phyloP scores from a whole-genome alignment of 2,329 filamentous ascomycete species.

The Thyridium curvatum region DNA sequence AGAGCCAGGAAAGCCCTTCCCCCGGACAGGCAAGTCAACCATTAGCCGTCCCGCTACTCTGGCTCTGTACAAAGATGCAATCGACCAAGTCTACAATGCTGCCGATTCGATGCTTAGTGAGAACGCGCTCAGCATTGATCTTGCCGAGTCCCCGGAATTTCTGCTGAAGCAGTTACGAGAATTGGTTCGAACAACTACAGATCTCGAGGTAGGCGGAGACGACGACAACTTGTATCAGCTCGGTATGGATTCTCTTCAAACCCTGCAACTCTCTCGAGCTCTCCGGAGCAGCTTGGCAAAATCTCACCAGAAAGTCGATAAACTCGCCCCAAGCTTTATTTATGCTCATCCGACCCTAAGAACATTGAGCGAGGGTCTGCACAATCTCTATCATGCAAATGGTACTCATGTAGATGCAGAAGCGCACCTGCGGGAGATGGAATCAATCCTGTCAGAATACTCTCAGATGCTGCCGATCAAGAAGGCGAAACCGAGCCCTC shows the following conservation, averaged over 20 bases:
- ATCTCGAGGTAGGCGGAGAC: too few species aligned
- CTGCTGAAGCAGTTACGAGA: too few species aligned
- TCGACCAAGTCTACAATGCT: slow-evolving; percentile 30
- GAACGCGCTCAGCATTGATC: slow-evolving; percentile 18
- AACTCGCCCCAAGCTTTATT: slow-evolving; percentile 29
- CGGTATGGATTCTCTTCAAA: slow-evolving; percentile 33
- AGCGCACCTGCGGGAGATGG: slow-evolving; percentile 18
- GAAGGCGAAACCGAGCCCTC: slow-evolving; percentile 15
- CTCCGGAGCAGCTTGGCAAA: slow-evolving; percentile 20
- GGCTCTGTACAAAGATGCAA: slow-evolving; percentile 34
- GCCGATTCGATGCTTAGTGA: slow-evolving; percentile 4
- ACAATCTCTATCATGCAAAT: slow-evolving; percentile 5
- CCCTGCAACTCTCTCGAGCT: slow-evolving; percentile 25
- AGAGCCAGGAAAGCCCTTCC: slow-evolving; percentile 33
- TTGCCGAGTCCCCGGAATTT: slow-evolving; percentile 17
- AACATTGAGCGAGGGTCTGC: slow-evolving; percentile 25
- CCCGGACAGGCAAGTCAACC: slow-evolving; percentile 37
- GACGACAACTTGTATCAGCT: slow-evolving; percentile 30
- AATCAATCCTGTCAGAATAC: slow-evolving; percentile 26
- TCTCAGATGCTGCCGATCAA: slow-evolving; percentile 19
- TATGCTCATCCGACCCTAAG: slow-evolving; percentile 29
- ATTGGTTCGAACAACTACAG: too few species aligned
- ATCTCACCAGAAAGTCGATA: slow-evolving; percentile 23
- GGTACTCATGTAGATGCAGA: slow-evolving; percentile 6
- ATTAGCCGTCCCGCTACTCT: slow-evolving; percentile 32